Percentiles rank a stretch among this genome's conserved stretches.
Evolutionary conservation across 257 asterid species (phyloP).

Genomic region (Verbena officinalis): DNA sequence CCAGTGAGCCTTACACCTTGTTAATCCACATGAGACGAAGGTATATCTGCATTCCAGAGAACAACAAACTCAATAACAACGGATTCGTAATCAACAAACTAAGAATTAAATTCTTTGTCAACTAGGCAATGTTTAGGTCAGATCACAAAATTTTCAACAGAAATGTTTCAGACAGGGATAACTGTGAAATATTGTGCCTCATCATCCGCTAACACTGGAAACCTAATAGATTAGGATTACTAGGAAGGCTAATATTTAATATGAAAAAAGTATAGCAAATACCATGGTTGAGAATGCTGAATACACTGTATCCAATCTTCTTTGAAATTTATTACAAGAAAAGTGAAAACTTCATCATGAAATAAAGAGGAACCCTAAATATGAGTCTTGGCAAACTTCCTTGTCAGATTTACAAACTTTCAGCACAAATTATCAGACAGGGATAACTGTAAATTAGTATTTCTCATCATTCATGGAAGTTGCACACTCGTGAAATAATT

Average conservation of each 20-base stretch:
- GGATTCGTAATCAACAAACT: neutral
- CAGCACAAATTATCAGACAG: slow-evolving; percentile 75
- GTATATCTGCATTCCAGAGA: slow-evolving; percentile 27
- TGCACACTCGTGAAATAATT: neutral
- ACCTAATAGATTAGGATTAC: neutral
- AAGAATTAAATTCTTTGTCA: neutral
- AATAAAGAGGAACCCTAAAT: neutral
- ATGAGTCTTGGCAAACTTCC: slow-evolving; percentile 8
- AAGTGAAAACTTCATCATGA: neutral
- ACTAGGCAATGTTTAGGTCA: slow-evolving; percentile 30
- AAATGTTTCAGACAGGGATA: slow-evolving; percentile 58
- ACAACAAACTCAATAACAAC: neutral
- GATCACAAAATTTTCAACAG: slow-evolving; percentile 50
- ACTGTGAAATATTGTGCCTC: slow-evolving; percentile 53
- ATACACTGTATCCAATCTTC: too few species aligned
- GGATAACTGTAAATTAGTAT: slow-evolving; percentile 72
- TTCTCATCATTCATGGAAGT: slow-evolving; percentile 60
- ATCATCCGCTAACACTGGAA: slow-evolving; percentile 31
- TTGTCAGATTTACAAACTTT: slow-evolving; percentile 62
- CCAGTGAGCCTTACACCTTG: neutral
- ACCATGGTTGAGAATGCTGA: too few species aligned
- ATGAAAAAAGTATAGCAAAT: too few species aligned
- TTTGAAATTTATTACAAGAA: neutral
- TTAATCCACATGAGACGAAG: neutral
- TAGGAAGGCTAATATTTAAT: too few species aligned